Base-by-base conservation (phyloP, 305 asterid species). In the Withania somnifera region DNA sequence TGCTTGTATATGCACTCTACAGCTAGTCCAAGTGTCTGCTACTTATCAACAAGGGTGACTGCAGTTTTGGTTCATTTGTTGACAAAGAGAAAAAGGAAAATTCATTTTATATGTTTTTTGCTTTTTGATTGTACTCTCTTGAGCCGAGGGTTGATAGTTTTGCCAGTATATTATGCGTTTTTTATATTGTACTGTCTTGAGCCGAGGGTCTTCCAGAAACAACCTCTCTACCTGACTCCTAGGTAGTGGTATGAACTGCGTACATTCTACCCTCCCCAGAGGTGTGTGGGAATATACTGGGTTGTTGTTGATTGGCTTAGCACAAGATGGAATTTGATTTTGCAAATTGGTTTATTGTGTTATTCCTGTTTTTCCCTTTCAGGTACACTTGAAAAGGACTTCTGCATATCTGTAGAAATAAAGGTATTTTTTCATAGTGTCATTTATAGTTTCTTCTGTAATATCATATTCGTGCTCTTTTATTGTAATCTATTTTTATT, bases 321-420 rank as follows among this genome's bases (percentile, higher is more conserved):
- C 51, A 20, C 79, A 50, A 6, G 40, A 66, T 13, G n/a, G 28
- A 66, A 34, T 66, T 36, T 66, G 76, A 66, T 66, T 36, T 66
- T 24, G 51, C 0, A 0, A 66, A n/a, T 11, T 50, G 10, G 38
- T 10, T 26, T 45, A 32, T 73, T 45, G 45, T 3, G 56, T 50
- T 24, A 0, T 26, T 9, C 7, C 32, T 68, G 36, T 28, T 3
- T 69, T 56, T 3, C 5, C 40, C 51, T 61, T 26, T 83, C 93
- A 90, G 97, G 91, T 85, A 77, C 80, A 56, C 73, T 83, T 84
- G 82, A 86, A 79, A 88, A 89, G 80, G 93, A 92, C 17, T 87
- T 85, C 63, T 90, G 88, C 73, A 78, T 94, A 79, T 90, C 93
- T 40, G 92, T 96, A 79, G 99, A 96, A 92, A 90, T 96, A 85